These are phyloP conservation scores for Scytalidium sp. DNA, from an alignment of 2,329 filamentous ascomycete genomes.

Conservation along the genomic window DNA sequence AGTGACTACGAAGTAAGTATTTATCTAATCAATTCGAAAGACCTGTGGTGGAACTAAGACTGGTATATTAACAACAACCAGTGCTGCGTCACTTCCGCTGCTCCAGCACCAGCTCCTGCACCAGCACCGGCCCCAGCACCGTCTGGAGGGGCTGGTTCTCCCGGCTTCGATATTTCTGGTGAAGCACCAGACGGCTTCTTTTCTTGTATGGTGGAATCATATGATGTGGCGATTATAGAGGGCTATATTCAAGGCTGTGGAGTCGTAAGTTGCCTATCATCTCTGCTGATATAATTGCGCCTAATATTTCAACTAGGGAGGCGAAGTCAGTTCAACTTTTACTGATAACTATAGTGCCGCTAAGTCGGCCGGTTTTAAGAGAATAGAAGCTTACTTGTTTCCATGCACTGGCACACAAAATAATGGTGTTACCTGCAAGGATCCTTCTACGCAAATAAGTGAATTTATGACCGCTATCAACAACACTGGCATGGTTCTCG, in stretches of 20 bases:
- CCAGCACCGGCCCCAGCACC: too few species aligned
- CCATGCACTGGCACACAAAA: constrained; percentile 20
- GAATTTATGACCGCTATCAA: constrained; percentile 17
- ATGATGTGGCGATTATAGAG: constrained; percentile 11
- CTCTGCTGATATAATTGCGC: too few species aligned
- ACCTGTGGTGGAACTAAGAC: too few species aligned
- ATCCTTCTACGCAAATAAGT: constrained; percentile 13
- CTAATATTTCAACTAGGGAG: constrained; percentile 13
- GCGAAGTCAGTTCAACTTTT: constrained; percentile 16
- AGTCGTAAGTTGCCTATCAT: constrained; percentile 1
- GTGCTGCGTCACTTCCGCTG: too few species aligned
- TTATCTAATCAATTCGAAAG: too few species aligned
- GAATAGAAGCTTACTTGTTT: constrained; percentile 22
- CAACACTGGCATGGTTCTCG: constrained; percentile 13
- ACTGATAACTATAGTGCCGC: constrained; percentile 15
- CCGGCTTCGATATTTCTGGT: constrained; percentile 14
- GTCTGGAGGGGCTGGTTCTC: constrained; percentile 2
- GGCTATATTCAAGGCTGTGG: constrained; percentile 18
- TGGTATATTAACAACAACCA: too few species aligned
- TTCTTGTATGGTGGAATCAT: constrained; percentile 11
- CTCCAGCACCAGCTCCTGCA: too few species aligned
- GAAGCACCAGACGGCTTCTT: constrained; percentile 9
- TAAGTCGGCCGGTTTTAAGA: constrained; percentile 15
- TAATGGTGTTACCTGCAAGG: constrained; percentile 20
- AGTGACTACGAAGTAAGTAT: too few species aligned